These are phyloP conservation scores for Saksenaea vasiformis DNA, from an alignment of 371 early-diverging fungal genomes.

Conservation along the genomic window DNA sequence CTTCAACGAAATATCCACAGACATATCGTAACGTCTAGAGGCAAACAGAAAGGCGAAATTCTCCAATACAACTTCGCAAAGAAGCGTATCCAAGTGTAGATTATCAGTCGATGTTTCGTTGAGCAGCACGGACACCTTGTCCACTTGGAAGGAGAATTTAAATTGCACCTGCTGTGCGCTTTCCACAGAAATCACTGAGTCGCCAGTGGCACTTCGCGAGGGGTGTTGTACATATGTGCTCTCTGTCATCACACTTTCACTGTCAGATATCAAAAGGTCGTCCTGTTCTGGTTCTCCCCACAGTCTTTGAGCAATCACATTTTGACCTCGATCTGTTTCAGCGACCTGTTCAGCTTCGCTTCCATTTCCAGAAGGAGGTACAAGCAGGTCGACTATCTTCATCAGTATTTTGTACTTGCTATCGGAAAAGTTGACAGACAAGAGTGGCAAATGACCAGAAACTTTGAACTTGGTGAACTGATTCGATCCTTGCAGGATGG, in stretches of 20 bases:
- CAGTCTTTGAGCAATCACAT: slow-evolving; percentile 22
- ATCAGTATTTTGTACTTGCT: slow-evolving; percentile 82
- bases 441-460: slow-evolving; percentile 69
- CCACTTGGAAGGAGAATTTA: slow-evolving; percentile 71
- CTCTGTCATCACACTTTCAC: slow-evolving; percentile 12
- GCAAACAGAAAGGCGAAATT: slow-evolving; percentile 70
- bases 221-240: slow-evolving; percentile 1
- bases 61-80: slow-evolving; percentile 76
- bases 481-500: slow-evolving; percentile 71
- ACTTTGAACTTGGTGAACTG: slow-evolving; percentile 71
- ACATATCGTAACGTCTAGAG: slow-evolving; percentile 75
- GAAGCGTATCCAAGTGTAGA: slow-evolving; percentile 42
- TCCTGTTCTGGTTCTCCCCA: slow-evolving; percentile 20
- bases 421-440: slow-evolving; percentile 81
- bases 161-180: slow-evolving; percentile 59
- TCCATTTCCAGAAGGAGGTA: slow-evolving; percentile 42
- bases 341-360: not conserved
- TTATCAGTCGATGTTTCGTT: slow-evolving; percentile 47
- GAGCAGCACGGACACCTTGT: slow-evolving; percentile 67
- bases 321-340: slow-evolving; percentile 7
- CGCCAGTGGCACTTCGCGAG: slow-evolving; percentile 16
- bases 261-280: slow-evolving; percentile 23
- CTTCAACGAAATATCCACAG: slow-evolving; percentile 71
- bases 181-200: slow-evolving; percentile 17
- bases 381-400: slow-evolving; percentile 67